These are phyloP conservation scores for Phytopythium mirpurense DNA, from an alignment of 352 stramenopile species.

Conservation along the genomic window DNA sequence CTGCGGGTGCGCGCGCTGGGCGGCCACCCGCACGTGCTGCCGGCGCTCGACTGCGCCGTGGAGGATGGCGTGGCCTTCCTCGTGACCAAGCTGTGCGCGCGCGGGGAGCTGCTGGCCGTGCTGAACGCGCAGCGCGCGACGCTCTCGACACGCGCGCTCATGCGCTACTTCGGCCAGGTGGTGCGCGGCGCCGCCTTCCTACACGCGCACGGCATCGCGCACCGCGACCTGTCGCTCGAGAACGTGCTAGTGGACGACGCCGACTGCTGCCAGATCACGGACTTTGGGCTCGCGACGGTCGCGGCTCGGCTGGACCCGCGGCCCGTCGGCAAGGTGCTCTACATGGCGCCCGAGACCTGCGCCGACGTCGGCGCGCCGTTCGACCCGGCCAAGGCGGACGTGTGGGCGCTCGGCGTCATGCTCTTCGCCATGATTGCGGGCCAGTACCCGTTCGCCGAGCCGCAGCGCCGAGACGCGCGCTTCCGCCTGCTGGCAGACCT, in stretches of 20 bases:
- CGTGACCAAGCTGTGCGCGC: constrained; percentile 61
- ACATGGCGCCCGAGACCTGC: constrained; percentile 75
- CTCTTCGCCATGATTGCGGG: constrained; percentile 67
- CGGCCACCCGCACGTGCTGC: constrained; percentile 65
- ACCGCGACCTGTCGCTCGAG: constrained; percentile 79
- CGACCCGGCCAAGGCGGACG: constrained; percentile 55
- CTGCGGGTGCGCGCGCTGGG: constrained; percentile 49
- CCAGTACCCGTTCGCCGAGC: constrained; percentile 57
- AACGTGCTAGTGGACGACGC: constrained; percentile 71
- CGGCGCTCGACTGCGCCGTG: constrained; percentile 58
- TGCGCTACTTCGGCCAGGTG: constrained; percentile 69
- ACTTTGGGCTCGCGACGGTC: constrained; percentile 72
- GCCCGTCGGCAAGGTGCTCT: constrained; percentile 69
- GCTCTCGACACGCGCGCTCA: constrained; percentile 20
- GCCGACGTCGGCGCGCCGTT: constrained; percentile 25
- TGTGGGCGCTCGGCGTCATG: constrained; percentile 83
- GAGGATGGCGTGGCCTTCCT: constrained; percentile 58
- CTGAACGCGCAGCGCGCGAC: constrained; percentile 42
- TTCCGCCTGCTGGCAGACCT: constrained; percentile 53
- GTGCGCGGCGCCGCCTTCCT: constrained; percentile 60
- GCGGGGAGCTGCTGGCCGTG: constrained; percentile 69
- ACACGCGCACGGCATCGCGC: constrained; percentile 66
- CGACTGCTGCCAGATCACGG: constrained; percentile 69
- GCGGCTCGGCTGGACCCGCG: constrained; percentile 18
- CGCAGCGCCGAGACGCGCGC: constrained; percentile 43